These are phyloP conservation scores for Wickerhamomyces ciferrii DNA, from an alignment of 805 yeast species.

Conservation along the genomic window DNA sequence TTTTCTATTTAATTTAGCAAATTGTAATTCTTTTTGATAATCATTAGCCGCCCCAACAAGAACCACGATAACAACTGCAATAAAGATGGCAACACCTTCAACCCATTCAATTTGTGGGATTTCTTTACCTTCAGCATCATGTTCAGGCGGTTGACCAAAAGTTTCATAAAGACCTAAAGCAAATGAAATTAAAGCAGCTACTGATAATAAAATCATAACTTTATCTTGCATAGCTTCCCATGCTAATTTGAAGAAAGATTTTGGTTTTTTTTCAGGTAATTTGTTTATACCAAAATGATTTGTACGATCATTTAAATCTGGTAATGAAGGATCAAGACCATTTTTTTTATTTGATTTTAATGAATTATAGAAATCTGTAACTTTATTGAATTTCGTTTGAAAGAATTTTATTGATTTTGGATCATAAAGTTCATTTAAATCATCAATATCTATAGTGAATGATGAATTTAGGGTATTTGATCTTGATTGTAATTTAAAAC, in stretches of 20 bases:
- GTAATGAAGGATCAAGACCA: conserved; percentile 36
- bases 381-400: conserved; percentile 9
- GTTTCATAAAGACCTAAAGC: conserved; percentile 91
- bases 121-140: conserved; percentile 72
- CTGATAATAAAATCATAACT: conserved; percentile 73
- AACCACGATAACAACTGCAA: conserved; percentile 87
- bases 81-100: conserved; percentile 96
- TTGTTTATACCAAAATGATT: conserved; percentile 61
- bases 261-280: conserved; percentile 68
- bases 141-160: conserved; percentile 74
- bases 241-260: conserved; percentile 62
- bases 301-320: conserved; percentile 31
- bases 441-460: conserved; percentile 17
- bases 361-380: conserved; percentile 19
- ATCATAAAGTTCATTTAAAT: conserved; percentile 49
- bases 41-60: conserved; percentile 94
- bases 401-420: conserved; percentile 47
- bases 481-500: not conserved
- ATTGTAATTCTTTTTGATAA: conserved; percentile 93
- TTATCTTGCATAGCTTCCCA: conserved; percentile 88
- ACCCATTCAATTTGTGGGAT: conserved; percentile 94
- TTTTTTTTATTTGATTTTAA: conserved; percentile 30
- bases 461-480: not conserved
- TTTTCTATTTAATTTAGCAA: conserved; percentile 79
- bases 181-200: conserved; percentile 86